Conservation (phyloP, 2,329 filamentous ascomycete genomes). For the Calonectria ilicicola region DNA sequence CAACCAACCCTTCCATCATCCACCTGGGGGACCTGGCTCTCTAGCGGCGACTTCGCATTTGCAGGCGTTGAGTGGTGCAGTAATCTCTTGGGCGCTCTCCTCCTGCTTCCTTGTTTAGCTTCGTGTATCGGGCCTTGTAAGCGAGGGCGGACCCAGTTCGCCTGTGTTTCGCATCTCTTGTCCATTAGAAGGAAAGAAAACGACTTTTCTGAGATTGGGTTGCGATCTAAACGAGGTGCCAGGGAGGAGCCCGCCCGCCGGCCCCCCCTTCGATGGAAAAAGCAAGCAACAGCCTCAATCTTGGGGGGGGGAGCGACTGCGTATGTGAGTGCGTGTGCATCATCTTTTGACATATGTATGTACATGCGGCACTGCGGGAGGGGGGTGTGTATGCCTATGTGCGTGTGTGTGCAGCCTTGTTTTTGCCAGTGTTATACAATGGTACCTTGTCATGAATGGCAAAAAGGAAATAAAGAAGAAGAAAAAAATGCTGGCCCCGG, state of each 20-base stretch:
- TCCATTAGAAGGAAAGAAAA: not conserved
- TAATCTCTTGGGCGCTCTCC: not conserved
- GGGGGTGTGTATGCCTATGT: not conserved
- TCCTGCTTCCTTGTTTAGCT: not conserved
- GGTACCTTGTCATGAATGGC: not conserved
- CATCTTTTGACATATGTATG: not conserved
- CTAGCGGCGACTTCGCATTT: not conserved
- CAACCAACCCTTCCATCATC: not conserved
- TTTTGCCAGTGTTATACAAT: not conserved
- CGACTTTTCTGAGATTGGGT: not conserved
- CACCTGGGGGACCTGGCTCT: not conserved
- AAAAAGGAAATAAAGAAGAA: not conserved
- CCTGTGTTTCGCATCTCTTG: constrained; percentile 1
- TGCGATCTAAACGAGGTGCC: constrained; percentile 7
- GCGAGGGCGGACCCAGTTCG: not conserved
- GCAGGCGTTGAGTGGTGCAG: constrained; percentile 2
- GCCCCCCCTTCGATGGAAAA: not conserved
- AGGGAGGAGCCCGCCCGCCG: not conserved
- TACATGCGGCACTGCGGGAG: not conserved
- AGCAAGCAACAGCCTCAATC: not conserved
- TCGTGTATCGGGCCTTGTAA: not conserved
- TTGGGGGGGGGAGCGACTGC: too few species aligned
- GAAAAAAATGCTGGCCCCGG: not conserved
- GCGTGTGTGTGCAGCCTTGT: not conserved
- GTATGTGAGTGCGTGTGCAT: not conserved